Percentiles rank a stretch among this genome's conserved stretches.
These are phyloP conservation scores for Lentithecium fluviatile DNA, from an alignment of 495 filamentous ascomycete genomes.

Conservation along the genomic window DNA sequence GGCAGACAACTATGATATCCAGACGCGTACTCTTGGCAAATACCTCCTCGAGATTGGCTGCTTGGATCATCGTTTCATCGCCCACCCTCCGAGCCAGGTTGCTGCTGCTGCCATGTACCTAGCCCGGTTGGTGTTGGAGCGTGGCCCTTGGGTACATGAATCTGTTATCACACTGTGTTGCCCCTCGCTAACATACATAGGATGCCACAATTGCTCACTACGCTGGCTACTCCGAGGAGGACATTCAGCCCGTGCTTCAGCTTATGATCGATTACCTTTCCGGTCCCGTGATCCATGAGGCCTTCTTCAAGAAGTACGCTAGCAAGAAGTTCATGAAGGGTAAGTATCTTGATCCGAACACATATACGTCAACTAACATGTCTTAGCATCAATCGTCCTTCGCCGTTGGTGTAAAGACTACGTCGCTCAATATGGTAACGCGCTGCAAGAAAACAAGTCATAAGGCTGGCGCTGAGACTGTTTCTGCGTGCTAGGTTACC, in stretches of 20 bases:
- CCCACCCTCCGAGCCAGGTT: constrained; percentile 80
- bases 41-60: constrained; percentile 98
- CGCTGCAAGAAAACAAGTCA: constrained; percentile 16
- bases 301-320: constrained; percentile 99
- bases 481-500: constrained; percentile 1
- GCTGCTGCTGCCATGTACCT: constrained; percentile 94
- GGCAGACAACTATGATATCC: constrained; percentile 96
- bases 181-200: constrained; percentile 47
- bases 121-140: constrained; percentile 80
- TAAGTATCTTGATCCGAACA: constrained; percentile 24
- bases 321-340: constrained; percentile 98
- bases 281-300: constrained; percentile 84
- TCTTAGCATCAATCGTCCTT: constrained; percentile 80
- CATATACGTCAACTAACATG: constrained; percentile 5
- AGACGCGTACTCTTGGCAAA: constrained; percentile 93
- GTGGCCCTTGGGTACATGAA: constrained; percentile 80
- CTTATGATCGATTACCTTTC: constrained; percentile 95
- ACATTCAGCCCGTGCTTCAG: constrained; percentile 87
- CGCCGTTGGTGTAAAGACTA: constrained; percentile 87
- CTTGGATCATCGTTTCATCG: constrained; percentile 88
- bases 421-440: constrained; percentile 30
- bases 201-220: constrained; percentile 89
- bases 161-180: not conserved
- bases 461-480: constrained; percentile 5
- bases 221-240: constrained; percentile 86